phyloP scores from a whole-genome alignment of 108 stramenopile species.

The Mediolabrus comicus region DNA sequence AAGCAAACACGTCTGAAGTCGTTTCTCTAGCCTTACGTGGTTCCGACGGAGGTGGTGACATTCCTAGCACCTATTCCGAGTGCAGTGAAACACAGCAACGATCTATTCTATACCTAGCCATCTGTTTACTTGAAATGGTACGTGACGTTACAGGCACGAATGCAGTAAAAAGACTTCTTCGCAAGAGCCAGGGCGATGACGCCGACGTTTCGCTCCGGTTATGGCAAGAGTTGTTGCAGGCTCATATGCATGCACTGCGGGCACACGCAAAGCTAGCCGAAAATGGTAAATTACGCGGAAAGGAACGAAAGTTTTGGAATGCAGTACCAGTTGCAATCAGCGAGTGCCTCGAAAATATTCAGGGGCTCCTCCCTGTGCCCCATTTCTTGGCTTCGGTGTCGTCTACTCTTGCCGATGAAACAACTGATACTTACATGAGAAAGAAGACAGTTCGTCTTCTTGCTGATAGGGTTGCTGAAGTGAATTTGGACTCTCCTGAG shows the following conservation, averaged over 20 bases:
- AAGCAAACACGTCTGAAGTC: conserved; percentile 18
- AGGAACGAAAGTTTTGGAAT: conserved; percentile 52
- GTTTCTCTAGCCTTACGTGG: conserved; percentile 23
- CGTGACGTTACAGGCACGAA: conserved; percentile 36
- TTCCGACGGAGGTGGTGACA: conserved; percentile 1
- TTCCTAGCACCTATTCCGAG: conserved; percentile 18
- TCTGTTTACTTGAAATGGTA: conserved; percentile 34
- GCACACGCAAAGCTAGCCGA: conserved; percentile 25
- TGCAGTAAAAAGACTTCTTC: conserved; percentile 40
- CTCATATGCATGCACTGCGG: conserved; percentile 48
- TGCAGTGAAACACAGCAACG: conserved; percentile 29
- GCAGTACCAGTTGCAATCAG: conserved; percentile 44
- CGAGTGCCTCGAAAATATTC: conserved; percentile 55
- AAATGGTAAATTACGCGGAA: conserved; percentile 1
- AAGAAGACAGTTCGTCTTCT: conserved; percentile 61
- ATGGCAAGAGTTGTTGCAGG: conserved; percentile 72
- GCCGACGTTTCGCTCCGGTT: conserved; percentile 55
- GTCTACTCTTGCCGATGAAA: conserved; percentile 57
- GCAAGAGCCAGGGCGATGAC: conserved; percentile 38
- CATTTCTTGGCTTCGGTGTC: conserved; percentile 81
- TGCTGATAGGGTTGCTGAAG: conserved; percentile 59
- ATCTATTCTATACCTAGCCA: conserved; percentile 32
- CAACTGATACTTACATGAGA: conserved; percentile 53
- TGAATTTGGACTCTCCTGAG: conserved; percentile 55
- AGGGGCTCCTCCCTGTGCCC: conserved; percentile 64